These are phyloP conservation scores for Penicillium steckii DNA, from an alignment of 495 filamentous ascomycete genomes.

Conservation along the genomic window DNA sequence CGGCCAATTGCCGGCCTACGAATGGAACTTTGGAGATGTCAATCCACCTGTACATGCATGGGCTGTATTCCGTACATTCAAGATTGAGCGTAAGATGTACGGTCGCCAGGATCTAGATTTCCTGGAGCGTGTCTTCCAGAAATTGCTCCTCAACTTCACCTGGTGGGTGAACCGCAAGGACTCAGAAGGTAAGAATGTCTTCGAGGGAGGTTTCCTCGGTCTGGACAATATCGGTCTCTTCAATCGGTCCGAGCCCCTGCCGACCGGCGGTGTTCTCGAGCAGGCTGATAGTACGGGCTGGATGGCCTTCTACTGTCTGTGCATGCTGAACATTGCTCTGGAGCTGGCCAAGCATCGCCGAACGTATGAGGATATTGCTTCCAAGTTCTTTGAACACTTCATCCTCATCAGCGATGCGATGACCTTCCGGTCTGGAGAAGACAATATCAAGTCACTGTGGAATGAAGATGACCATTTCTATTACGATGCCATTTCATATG, in stretches of 20 bases:
- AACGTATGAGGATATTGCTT: slow-evolving; percentile 97
- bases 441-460: slow-evolving; percentile 80
- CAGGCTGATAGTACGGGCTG: slow-evolving; percentile 97
- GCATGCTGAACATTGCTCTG: slow-evolving; percentile 94
- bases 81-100: slow-evolving; percentile 97
- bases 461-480: slow-evolving; percentile 96
- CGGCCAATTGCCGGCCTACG: slow-evolving; percentile 86
- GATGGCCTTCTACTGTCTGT: slow-evolving; percentile 96
- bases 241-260: slow-evolving; percentile 95
- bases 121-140: slow-evolving; percentile 94
- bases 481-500: slow-evolving; percentile 96
- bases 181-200: slow-evolving; percentile 89
- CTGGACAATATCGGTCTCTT: slow-evolving; percentile 96
- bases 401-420: slow-evolving; percentile 97
- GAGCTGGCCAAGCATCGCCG: slow-evolving; percentile 92
- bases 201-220: slow-evolving; percentile 95
- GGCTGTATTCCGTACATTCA: slow-evolving; percentile 92
- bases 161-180: slow-evolving; percentile 99
- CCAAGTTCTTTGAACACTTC: slow-evolving; percentile 98
- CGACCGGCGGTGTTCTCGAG: slow-evolving; percentile 88
- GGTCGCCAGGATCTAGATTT: slow-evolving; percentile 93
- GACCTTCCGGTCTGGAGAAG: slow-evolving; percentile 78
- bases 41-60: slow-evolving; percentile 97
- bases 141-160: slow-evolving; percentile 92
- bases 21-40: slow-evolving; percentile 98